Conservation (phyloP, 225 moss, liverwort and hornwort species). For the Asterella californica region DNA sequence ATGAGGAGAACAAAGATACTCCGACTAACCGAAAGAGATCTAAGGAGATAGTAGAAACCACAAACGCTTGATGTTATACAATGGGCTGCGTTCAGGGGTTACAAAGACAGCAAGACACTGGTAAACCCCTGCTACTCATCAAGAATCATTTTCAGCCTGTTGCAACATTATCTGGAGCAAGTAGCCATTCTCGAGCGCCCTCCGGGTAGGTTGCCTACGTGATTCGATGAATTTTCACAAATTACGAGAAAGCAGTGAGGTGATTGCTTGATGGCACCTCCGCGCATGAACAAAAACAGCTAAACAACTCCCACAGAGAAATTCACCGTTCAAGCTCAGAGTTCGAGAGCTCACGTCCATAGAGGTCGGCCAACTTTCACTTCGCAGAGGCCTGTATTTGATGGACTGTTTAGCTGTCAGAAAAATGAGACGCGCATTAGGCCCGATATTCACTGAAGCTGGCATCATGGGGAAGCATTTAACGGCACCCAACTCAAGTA, state of each 20-base stretch:
- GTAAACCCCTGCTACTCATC: background rate
- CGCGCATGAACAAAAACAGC: too few species aligned
- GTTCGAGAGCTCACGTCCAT: conserved; percentile 31
- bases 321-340: background rate
- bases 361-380: conserved; percentile 9
- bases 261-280: background rate
- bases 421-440: background rate
- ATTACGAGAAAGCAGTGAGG: background rate
- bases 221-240: background rate
- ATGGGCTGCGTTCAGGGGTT: background rate
- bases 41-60: background rate
- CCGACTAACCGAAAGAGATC: background rate
- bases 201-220: too few species aligned
- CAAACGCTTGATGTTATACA: background rate
- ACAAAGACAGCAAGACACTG: background rate
- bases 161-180: background rate
- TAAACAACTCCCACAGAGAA: background rate
- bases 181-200: too few species aligned
- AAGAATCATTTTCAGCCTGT: background rate
- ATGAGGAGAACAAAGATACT: background rate
- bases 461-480: background rate
- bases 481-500: background rate
- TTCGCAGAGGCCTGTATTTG: conserved; percentile 41
- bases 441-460: background rate
- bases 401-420: conserved; percentile 36